Conservation (phyloP, 2,329 filamentous ascomycete species). For the Cytospora schulzeri region DNA sequence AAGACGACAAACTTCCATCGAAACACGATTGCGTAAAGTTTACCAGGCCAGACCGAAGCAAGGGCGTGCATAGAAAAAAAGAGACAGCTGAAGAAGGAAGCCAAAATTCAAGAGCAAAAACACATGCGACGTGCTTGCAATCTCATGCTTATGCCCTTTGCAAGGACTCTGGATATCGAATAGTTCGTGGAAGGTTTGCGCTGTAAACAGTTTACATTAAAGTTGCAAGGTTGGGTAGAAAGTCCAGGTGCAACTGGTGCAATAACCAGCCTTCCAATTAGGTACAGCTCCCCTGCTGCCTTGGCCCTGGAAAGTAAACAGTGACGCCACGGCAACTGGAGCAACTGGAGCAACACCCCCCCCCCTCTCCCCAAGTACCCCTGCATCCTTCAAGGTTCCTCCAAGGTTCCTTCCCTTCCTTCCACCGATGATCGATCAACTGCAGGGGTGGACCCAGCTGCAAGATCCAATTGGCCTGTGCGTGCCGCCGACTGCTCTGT, state of each 20-base stretch:
- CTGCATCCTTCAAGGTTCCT: conserved; percentile 19
- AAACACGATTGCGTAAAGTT: conserved; percentile 13
- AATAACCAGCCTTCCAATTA: conserved; percentile 24
- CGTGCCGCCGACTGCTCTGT: neutral
- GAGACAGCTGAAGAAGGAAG: conserved; percentile 5
- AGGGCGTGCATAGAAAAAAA: conserved; percentile 8
- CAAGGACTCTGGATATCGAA: neutral
- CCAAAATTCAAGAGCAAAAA: conserved; percentile 11
- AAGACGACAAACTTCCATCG: conserved; percentile 11
- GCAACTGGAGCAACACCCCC: neutral
- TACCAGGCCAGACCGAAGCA: conserved; percentile 14
- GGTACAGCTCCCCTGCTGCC: conserved; percentile 21
- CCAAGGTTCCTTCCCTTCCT: neutral
- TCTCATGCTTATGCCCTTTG: conserved; percentile 22
- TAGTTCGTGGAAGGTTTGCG: conserved; percentile 5
- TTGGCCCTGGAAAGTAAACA: conserved; percentile 27
- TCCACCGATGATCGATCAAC: neutral
- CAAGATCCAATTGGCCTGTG: neutral
- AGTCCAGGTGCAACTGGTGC: conserved; percentile 18
- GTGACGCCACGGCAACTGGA: conserved; percentile 29
- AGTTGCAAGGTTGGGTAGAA: conserved; percentile 6
- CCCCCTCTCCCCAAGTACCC: conserved; percentile 10
- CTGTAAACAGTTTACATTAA: neutral
- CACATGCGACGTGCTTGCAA: conserved; percentile 3
- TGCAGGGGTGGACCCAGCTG: conserved; percentile 1